Base-by-base conservation (phyloP, 768 basidiomycete species). In the Podaxis sp. region DNA sequence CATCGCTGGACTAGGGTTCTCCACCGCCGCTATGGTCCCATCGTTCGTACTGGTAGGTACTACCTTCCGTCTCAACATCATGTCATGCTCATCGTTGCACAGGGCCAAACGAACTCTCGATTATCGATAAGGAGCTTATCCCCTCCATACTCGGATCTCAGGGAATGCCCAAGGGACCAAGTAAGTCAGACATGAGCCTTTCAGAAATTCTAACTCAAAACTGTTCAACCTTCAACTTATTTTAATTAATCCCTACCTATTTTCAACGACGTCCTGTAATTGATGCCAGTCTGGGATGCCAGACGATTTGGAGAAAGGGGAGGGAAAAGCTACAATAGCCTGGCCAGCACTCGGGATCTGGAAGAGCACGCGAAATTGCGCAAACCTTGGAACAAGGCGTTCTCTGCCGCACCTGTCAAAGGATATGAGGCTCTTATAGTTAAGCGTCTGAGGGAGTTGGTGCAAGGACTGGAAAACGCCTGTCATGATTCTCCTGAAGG, bases 31-130 rank as follows among this genome's bases (percentile, higher is more conserved):
- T 77, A 77, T 57, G 77, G 78, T 3, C 69, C 73, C 17, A 68
- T 75, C 54, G 74, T 79, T 7, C 70, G 76, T n/a, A 74, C 73
- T n/a, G 76, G 77, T 74, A 53, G 55, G 72, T 37, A 12, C 33
- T 66, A 7, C 69, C 70, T 25, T 61, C 67, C 8, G 25, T 71
- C 15, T 65, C 70, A 25, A 11, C 4, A 22, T 22, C 68, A 66
- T 2, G 66, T 70, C 27, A 63, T 41, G 61, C 59, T 25, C 27
- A 24, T 24, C 27, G 11, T n/a, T 46, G 24, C 36, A 17, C 56
- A 84, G 82, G 79, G 37, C 84, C 82, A 2, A 85, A 85, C 55
- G 85, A 85, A 54, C 64, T 85, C 3, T 83, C 81, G 0, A 76
- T 85, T 36, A 68, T 77, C 40, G 76, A 81, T 29, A 73, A 70